Evolutionary conservation across 306 rosid species (phyloP).

Genomic region (Gleditsia sinensis): DNA sequence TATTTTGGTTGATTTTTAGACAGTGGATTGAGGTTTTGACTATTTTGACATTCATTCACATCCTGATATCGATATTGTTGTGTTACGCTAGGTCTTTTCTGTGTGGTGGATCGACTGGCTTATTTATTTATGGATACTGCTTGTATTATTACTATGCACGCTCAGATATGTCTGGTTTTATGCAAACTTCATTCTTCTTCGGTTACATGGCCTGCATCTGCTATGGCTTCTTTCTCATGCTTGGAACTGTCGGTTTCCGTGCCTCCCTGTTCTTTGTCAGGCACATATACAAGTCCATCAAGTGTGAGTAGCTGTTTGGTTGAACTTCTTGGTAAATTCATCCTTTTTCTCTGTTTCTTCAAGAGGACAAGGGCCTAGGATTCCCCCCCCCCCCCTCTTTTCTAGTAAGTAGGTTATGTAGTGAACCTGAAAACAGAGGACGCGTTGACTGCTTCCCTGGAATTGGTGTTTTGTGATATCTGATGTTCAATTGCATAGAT

Average conservation of each 20-base stretch:
- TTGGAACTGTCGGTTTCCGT: conserved; percentile 89
- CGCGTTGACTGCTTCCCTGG: conserved; percentile 34
- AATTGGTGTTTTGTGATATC: conserved; percentile 31
- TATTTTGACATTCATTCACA: background rate
- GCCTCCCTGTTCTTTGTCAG: conserved; percentile 91
- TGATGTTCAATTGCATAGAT: conserved; percentile 40
- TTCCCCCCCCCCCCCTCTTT: conserved; percentile 21
- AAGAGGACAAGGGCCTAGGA: conserved; percentile 40
- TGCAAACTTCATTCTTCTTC: conserved; percentile 97
- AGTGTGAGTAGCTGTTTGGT: conserved; percentile 72
- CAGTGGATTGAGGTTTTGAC: background rate
- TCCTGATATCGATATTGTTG: conserved; percentile 27
- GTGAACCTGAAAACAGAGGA: conserved; percentile 51
- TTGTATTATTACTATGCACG: conserved; percentile 90
- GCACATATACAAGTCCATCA: conserved; percentile 95
- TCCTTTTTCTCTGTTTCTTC: conserved; percentile 34
- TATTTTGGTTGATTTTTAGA: background rate
- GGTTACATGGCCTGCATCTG: conserved; percentile 99
- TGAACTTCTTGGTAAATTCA: conserved; percentile 34
- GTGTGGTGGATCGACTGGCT: conserved; percentile 98
- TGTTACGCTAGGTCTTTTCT: conserved; percentile 73
- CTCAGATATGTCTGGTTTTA: conserved; percentile 94
- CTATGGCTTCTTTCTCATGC: conserved; percentile 98
- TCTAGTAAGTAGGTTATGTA: conserved; percentile 51
- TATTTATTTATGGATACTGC: conserved; percentile 95